Base-by-base conservation (phyloP, 257 asterid genomes). In the Nicotiana paniculata region DNA sequence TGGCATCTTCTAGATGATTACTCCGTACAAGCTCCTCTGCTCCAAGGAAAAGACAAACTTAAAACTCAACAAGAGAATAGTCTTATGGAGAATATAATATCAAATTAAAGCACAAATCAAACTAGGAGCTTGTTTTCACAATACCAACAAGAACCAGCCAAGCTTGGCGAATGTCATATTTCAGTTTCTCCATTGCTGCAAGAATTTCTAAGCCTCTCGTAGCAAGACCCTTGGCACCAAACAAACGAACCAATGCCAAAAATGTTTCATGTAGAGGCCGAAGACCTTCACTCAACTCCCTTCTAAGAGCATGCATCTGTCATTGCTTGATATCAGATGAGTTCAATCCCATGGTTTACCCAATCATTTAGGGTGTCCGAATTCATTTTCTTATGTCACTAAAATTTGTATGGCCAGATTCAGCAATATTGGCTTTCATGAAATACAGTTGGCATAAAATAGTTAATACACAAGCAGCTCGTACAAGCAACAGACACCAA, bases 81-180 rank as follows among this genome's bases (percentile, higher is more conserved):
- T 59, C 35, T 39, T 62, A 62, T 43, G 59, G 79, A 51, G 63
- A 48, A 51, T 17, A 18, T 51, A 24, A 85, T 21, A 87, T 57
- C 74, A 57, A 79, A 65, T 68, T 74, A 80, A 81, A 77, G 76
- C 70, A 46, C 58, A 53, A 87, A 80, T 76, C 84, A 87, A 76
- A 64, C 72, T 43, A 89, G 65, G 79, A 55, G 86, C 63, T 79
- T 81, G 70, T 75, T 85, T 77, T 83, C 59, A 75, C 85, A 80
- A 72, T 93, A 96, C 99, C 98, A 86, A 96, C 95, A 85, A 96
- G 97, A 86, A 96, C 93, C 84, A 96, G 88, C 99, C 99, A 96
- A 66, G 97, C 97, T 87, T 89, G 92, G 69, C 97, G 93, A 83
- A 96, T 94, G 92, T 96, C 97, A 86, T 90, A 93, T 80, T 92